These are phyloP conservation scores for Fusarium fracticaudum DNA, from an alignment of 2,329 filamentous ascomycete species.

Conservation along the genomic window DNA sequence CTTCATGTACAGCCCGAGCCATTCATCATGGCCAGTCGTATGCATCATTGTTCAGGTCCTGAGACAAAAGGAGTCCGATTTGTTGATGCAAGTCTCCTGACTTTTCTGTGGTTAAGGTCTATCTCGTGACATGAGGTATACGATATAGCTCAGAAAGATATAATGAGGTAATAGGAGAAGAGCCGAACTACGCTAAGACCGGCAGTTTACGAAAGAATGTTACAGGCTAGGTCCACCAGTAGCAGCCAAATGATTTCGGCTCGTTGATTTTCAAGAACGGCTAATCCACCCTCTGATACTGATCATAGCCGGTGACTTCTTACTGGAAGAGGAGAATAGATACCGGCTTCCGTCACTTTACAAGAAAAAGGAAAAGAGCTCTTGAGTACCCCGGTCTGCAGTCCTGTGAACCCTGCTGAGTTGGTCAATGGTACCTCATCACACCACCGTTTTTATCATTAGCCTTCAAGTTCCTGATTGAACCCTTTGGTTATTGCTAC, in stretches of 20 bases:
- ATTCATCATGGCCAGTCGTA: not conserved
- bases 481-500: accelerated
- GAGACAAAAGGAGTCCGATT: not conserved
- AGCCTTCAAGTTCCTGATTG: not conserved
- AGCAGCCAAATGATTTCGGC: not conserved
- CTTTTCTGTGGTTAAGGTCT: no score
- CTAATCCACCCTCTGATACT: not conserved
- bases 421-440: not conserved
- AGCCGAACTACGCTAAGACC: no score
- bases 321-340: not conserved
- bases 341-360: no score
- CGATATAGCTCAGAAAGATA: not conserved
- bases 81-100: not conserved
- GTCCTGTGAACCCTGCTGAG: not conserved
- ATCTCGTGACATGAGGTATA: no score
- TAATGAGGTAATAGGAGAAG: not conserved
- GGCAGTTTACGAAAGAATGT: not conserved
- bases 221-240: not conserved
- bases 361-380: no score
- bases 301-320: not conserved
- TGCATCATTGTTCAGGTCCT: not conserved
- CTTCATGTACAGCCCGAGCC: not conserved
- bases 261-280: no score
- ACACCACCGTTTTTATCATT: no score
- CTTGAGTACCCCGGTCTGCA: not conserved